Evolutionary conservation across 2,329 filamentous ascomycete species (phyloP), one percentile per base, ranked within the genome.

Genomic region (Colletotrichum sp.): DNA sequence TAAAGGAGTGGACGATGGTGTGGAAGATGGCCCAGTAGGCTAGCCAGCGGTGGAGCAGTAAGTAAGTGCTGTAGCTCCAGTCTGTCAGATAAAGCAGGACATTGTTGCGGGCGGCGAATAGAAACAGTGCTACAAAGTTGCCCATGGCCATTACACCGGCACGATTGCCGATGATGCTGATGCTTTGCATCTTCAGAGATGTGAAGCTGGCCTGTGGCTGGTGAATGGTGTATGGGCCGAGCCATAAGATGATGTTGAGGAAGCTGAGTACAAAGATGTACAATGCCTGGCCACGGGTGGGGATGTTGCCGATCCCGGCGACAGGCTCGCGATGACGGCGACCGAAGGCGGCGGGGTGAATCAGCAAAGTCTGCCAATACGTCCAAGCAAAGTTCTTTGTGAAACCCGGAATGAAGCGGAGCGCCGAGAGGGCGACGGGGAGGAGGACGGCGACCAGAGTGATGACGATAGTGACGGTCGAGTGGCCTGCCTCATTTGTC

Each of bases 401-500:
- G 3, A 83, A 81, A 9, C 80, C 78, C 0, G 84, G 81, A 3
- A 86, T n/a, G 76, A 83, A 84, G 16, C 84, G 82, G n/a, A 84
- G 63, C 1, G 86, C 77, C 1, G 85, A 86, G 1, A 84, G 70
- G 8, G 77, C 52, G 16, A 85, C 77, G 5, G 83, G 83, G 22
- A 84, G 78, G 8, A 82, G 79, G 13, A 85, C 79, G 16, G 83
- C 82, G 19, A 82, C 77, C 57, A 83, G 67, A 25, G 79, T 77
- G 27, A 83, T 76, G 55, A 79, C 78, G 15, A 78, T 71, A 9
- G 77, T 78, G 15, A 52, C 70, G 6, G 71, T 81, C 1, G 80
- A 78, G 63, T 82, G 81, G 8, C 81, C 79, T 3, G 52, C 72
- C 67, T 85, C 83, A 44, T 90, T 90, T 75, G 83, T 82, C 66